phyloP scores from a whole-genome alignment of 2,329 filamentous ascomycete species.

The Ophiostoma sp. region DNA sequence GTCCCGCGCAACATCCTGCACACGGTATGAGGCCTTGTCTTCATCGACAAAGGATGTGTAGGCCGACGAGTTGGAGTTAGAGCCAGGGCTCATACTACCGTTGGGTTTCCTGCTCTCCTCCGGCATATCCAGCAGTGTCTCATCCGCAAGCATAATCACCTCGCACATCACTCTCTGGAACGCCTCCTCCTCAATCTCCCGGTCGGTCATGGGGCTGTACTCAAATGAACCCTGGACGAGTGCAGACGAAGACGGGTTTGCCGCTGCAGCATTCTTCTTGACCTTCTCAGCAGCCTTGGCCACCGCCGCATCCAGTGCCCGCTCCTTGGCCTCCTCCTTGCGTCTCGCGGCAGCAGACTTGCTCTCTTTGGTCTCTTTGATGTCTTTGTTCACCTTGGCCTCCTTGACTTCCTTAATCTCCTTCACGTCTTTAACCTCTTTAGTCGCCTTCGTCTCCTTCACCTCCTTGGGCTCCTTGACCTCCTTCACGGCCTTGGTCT shows the following conservation, averaged over 20 bases:
- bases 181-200: constrained; percentile 21
- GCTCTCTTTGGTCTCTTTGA: constrained; percentile 30
- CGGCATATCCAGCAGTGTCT: constrained; percentile 13
- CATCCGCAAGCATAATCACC: constrained; percentile 18
- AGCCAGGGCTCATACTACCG: not conserved
- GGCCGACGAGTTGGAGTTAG: constrained; percentile 1
- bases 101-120: not conserved
- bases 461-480: constrained; percentile 24
- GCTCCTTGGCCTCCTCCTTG: constrained; percentile 20
- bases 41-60: not conserved
- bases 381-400: constrained; percentile 27
- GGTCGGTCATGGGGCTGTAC: constrained; percentile 1
- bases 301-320: constrained; percentile 9
- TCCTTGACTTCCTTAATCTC: constrained; percentile 24
- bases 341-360: constrained; percentile 12
- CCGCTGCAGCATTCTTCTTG: constrained; percentile 13
- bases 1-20: constrained; percentile 27
- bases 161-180: constrained; percentile 19
- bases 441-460: constrained; percentile 25
- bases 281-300: constrained; percentile 16
- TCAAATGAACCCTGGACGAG: not conserved
- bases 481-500: constrained; percentile 10
- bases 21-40: not conserved
- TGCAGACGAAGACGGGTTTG: not conserved
- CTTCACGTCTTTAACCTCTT: not conserved